These are phyloP conservation scores for Fusarium dimerum DNA, from an alignment of 2,329 filamentous ascomycete genomes.

Conservation along the genomic window DNA sequence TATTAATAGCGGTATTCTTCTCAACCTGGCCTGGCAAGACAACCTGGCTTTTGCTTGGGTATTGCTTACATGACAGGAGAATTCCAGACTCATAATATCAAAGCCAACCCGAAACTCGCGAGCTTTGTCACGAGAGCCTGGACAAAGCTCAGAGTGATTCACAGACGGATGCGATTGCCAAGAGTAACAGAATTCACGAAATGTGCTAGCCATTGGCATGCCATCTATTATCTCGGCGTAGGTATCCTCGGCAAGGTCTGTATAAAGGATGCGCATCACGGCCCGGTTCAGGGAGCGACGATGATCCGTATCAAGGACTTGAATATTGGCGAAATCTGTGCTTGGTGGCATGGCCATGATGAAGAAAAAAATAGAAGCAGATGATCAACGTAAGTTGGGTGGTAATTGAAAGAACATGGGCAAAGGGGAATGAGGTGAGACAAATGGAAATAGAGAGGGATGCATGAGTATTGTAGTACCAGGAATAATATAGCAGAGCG, in stretches of 20 bases:
- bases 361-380: too few species aligned
- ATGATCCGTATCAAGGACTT: too few species aligned
- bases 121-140: conserved; percentile 7
- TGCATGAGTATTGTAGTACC: too few species aligned
- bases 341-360: too few species aligned
- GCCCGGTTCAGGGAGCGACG: not conserved
- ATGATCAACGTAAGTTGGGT: too few species aligned
- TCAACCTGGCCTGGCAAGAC: not conserved
- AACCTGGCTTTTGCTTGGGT: too few species aligned
- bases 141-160: not conserved
- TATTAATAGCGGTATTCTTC: not conserved
- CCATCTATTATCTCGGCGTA: conserved; percentile 16
- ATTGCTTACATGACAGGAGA: too few species aligned
- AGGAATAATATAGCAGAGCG: too few species aligned
- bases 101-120: conserved; percentile 1
- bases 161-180: not conserved
- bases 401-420: too few species aligned
- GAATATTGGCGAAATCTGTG: too few species aligned
- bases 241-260: conserved; percentile 1
- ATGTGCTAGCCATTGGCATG: not conserved
- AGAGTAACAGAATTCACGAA: not conserved
- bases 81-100: not conserved
- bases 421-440: too few species aligned
- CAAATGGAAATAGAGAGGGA: too few species aligned
- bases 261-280: not conserved